phyloP scores from a whole-genome alignment of 768 basidiomycete genomes.

The Phaeotremella skinneri region DNA sequence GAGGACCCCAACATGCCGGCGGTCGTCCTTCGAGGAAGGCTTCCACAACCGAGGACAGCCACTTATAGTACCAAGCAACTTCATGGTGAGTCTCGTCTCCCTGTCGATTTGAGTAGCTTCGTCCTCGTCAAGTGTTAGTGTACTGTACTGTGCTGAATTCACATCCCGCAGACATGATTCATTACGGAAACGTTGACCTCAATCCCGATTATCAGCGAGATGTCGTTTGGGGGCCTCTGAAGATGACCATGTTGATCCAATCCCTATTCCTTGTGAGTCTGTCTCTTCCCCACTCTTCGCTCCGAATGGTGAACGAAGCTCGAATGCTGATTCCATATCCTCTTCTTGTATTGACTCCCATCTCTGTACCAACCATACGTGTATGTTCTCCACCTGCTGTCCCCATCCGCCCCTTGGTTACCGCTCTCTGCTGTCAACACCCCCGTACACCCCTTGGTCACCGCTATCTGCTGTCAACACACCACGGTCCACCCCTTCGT shows the following conservation, averaged over 20 bases:
- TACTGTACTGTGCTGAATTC: constrained; percentile 4
- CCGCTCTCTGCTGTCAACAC: too few species aligned
- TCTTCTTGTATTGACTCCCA: too few species aligned
- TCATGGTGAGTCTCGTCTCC: constrained; percentile 29
- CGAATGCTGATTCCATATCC: too few species aligned
- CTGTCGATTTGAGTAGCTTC: not conserved
- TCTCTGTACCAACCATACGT: too few species aligned
- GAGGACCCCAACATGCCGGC: not conserved
- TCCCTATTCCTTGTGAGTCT: constrained; percentile 39
- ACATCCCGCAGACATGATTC: constrained; percentile 26
- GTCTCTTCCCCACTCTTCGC: not conserved
- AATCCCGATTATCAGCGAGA: constrained; percentile 41
- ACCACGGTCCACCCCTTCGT: too few species aligned
- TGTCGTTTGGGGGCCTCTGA: constrained; percentile 40
- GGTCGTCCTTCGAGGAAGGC: constrained; percentile 5
- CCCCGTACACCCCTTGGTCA: too few species aligned
- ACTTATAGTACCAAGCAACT: constrained; percentile 21
- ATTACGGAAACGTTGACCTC: constrained; percentile 31
- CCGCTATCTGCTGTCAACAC: too few species aligned
- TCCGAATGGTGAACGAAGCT: too few species aligned
- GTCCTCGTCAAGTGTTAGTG: not conserved
- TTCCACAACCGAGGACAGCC: constrained; percentile 17
- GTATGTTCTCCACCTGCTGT: too few species aligned
- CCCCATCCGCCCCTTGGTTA: too few species aligned
- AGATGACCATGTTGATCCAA: constrained; percentile 39